Base-by-base conservation (phyloP, 345 rosid genomes). In the Bretschneidera sinensis region DNA sequence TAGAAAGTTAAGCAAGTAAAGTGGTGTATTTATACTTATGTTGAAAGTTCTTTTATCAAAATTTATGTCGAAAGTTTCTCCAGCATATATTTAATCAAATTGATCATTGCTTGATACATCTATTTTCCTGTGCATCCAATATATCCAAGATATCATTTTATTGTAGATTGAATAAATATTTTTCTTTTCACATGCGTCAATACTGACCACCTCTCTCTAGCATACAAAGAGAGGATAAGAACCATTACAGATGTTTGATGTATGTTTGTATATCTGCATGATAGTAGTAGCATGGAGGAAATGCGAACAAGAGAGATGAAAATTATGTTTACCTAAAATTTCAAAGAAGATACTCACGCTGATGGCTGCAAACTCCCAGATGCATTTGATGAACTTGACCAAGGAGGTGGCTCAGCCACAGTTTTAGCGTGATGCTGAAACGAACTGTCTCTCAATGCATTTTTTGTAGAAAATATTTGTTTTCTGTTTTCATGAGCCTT, bases 401-500 rank as follows among this genome's bases (percentile, higher is more conserved):
- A 89, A 51, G 98, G 92, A 73, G 95, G 95, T 21, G 96, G 92
- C 73, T 83, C 96, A 35, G 85, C 71, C 48, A 72, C 61, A 59
- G 84, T 54, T 71, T 79, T 77, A 5, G 71, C 62, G 31, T 71
- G 84, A 24, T 64, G 85, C 60, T 67, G 76, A 55, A 83, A 71
- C 13, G 75, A 76, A 62, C 70, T 83, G 60, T 87, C 90, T 64
- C 82, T 80, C 31, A 71, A 74, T 64, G 85, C 74, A 69, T 77
- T 85, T 43, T 85, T 75, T 7, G 77, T 60, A 6, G 98, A 92
- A 65, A 92, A 89, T 22, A 89, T 78, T 58, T 89, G 85, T 69
- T 76, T 92, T 67, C 96, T 66, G 58, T 78, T 89, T 68, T 89
- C 97, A 75, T 89, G 97, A 67, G 97, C 98, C 74, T 87, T 92